These are phyloP conservation scores for Nepenthes gracilis DNA, from an alignment of 148 eudicot species.

Conservation along the genomic window DNA sequence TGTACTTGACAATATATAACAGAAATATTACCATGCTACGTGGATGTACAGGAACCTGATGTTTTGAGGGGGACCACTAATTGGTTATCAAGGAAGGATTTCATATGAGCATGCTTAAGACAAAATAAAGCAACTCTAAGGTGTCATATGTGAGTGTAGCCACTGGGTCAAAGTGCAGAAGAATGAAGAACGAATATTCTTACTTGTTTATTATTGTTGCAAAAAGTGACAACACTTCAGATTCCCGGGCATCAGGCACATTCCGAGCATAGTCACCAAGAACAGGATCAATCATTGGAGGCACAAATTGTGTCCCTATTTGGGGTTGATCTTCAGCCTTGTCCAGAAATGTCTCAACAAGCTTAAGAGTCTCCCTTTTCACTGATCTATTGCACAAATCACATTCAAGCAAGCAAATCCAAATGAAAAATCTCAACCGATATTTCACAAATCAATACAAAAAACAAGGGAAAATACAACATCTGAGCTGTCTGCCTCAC, in stretches of 20 bases:
- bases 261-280: constrained; percentile 96
- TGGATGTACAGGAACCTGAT: too few relatives aligned
- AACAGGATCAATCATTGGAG: constrained; percentile 99
- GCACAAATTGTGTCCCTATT: constrained; percentile 95
- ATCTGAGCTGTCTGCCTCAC: neutral
- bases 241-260: constrained; percentile 97
- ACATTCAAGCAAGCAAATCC: constrained; percentile 1
- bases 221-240: constrained; percentile 92
- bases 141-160: too few relatives aligned
- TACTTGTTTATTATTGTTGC: constrained; percentile 98
- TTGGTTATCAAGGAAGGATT: too few relatives aligned
- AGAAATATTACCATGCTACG: too few relatives aligned
- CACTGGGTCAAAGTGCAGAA: neutral
- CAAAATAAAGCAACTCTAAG: too few relatives aligned
- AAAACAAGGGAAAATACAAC: neutral
- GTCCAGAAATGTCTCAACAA: constrained; percentile 90
- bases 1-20: too few relatives aligned
- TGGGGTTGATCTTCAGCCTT: constrained; percentile 97
- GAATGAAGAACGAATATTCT: constrained; percentile 1
- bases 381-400: constrained; percentile 52
- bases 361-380: constrained; percentile 93
- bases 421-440: neutral
- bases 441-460: neutral
- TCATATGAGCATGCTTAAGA: too few relatives aligned
- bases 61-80: too few relatives aligned